phyloP scores from a whole-genome alignment of 2,329 filamentous ascomycete genomes.

The Scedosporium aurantiacum region DNA sequence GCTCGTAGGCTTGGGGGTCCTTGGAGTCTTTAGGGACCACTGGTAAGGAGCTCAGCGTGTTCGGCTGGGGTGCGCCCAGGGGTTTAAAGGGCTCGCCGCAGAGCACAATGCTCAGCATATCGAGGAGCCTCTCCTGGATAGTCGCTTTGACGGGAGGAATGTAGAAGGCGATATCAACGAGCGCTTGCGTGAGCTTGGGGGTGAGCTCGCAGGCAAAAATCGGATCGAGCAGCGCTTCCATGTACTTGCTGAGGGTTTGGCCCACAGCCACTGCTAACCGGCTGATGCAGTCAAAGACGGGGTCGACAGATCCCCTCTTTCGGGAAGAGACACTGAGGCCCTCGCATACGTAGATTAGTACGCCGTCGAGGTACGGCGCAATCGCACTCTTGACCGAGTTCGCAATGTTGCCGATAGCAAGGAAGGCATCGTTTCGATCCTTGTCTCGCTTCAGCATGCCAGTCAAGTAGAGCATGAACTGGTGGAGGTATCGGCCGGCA shows the following conservation, averaged over 20 bases:
- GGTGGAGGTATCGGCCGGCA: slow-evolving; percentile 74
- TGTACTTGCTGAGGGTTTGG: slow-evolving; percentile 95
- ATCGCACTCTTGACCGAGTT: slow-evolving; percentile 94
- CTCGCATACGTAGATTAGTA: slow-evolving; percentile 86
- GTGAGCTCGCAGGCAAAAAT: slow-evolving; percentile 96
- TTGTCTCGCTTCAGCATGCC: slow-evolving; percentile 90
- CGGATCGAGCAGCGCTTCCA: slow-evolving; percentile 87
- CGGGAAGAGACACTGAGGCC: slow-evolving; percentile 72
- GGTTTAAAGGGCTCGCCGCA: slow-evolving; percentile 88
- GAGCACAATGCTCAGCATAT: slow-evolving; percentile 89
- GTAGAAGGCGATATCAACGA: slow-evolving; percentile 98
- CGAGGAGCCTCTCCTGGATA: slow-evolving; percentile 86
- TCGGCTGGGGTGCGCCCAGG: slow-evolving; percentile 75
- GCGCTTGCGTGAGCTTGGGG: slow-evolving; percentile 82
- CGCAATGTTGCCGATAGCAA: slow-evolving; percentile 91
- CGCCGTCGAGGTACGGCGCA: slow-evolving; percentile 86
- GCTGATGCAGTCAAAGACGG: slow-evolving; percentile 96
- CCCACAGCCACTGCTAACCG: slow-evolving; percentile 91
- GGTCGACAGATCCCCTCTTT: slow-evolving; percentile 53
- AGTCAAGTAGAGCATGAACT: slow-evolving; percentile 94
- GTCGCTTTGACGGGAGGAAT: slow-evolving; percentile 87
- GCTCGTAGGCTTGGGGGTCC: slow-evolving; percentile 70
- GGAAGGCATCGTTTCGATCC: slow-evolving; percentile 85
- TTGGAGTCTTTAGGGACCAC: slow-evolving; percentile 81
- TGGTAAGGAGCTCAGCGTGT: slow-evolving; percentile 69